phyloP scores from a whole-genome alignment of 1,284 basidiomycete genomes.

The Naganishia sp. region DNA sequence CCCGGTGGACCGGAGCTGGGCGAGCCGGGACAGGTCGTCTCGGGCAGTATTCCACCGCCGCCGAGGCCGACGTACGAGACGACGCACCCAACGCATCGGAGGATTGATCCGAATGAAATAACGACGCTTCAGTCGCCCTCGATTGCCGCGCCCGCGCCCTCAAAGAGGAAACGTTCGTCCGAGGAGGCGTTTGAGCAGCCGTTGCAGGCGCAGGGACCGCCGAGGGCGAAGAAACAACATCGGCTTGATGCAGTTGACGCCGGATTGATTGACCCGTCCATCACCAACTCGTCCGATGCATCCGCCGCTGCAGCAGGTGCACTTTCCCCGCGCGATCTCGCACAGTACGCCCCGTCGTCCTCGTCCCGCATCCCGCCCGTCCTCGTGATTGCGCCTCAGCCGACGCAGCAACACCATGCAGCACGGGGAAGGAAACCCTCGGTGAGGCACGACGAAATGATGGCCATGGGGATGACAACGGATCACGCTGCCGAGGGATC shows the following conservation, averaged over 20 bases:
- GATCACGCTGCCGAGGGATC: constrained; percentile 19
- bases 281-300: no score
- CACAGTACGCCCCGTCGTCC: no score
- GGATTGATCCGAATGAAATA: neutral
- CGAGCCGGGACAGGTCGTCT: neutral
- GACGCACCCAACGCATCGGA: neutral
- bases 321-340: no score
- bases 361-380: no score
- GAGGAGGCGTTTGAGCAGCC: constrained; percentile 27
- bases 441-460: constrained; percentile 6
- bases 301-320: no score
- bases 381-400: no score
- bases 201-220: constrained; percentile 4
- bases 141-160: neutral
- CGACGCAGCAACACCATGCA: neutral
- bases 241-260: no score
- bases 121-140: neutral
- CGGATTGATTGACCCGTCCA: no score
- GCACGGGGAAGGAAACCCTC: constrained; percentile 29
- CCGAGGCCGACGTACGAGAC: constrained; percentile 19
- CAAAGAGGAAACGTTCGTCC: constrained; percentile 26
- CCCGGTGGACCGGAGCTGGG: no score
- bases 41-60: constrained; percentile 15
- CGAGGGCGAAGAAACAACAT: no score
- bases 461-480: neutral